Base-by-base conservation (phyloP, 2,329 filamentous ascomycete genomes). In the Colletotrichum sp. region DNA sequence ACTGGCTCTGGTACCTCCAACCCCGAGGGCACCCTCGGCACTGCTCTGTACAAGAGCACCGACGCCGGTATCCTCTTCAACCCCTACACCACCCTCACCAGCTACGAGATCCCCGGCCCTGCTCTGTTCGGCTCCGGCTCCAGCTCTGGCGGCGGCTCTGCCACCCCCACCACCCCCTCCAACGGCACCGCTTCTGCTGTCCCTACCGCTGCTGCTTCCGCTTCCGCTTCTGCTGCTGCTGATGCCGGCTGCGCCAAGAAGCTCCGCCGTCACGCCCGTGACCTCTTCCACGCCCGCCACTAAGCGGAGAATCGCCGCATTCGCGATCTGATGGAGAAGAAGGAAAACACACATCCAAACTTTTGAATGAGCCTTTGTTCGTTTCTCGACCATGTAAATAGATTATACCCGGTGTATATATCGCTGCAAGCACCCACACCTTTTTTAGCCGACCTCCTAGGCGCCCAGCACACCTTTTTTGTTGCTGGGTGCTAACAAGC, bases 1-100 rank as follows among this genome's bases (percentile, higher is more conserved):
- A 85, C 82, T 59, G 87, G 87, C 6, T 82, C 82, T n/a, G 84
- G 85, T 16, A 80, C 81, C 34, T 81, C 85, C 3, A 80, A 80
- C 26, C 83, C 83, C 8, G 72, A 73, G 7, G 83, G 83, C 8
- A 81, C 83, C 44, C 79, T 83, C 30, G 83, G 79, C 26, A 82
- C 81, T 6, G 74, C 80, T 21, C 79, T 83, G 30, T 80, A 83
- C 78, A 81, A 79, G 26, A 52, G 79, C 30, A 77, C 80, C 44
- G 81, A 84, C 32, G 78, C 83, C 2, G 83, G 83, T 13, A 83
- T 84, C 64, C 71, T 81, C 16, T 84, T 84, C 79, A 83, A 84
- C 76, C 80, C 75, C 34, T 85, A 84, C 79, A 55, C 73, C 44
- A 44, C 78, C 16, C 82, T 81, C 76, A 67, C 64, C 36, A 77